phyloP scores from a whole-genome alignment of 345 rosid genomes.

The Alliaria petiolata region DNA sequence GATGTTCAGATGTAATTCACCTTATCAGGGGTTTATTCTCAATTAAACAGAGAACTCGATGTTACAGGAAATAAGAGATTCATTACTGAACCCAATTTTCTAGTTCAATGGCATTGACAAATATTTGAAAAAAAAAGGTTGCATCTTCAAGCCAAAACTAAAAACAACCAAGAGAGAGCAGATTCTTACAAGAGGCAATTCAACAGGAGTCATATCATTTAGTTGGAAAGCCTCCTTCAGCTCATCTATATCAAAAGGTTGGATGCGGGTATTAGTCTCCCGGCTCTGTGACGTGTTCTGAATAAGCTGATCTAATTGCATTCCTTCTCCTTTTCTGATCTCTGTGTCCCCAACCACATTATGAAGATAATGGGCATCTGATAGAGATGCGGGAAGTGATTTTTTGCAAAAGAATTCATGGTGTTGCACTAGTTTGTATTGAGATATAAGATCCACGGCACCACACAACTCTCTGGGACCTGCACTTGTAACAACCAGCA shows the following conservation, averaged over 20 bases:
- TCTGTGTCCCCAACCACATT: constrained; percentile 78
- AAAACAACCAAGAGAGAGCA: background rate
- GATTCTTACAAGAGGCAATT: constrained; percentile 58
- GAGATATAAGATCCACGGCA: constrained; percentile 80
- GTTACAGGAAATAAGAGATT: background rate
- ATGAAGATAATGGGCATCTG: constrained; percentile 75
- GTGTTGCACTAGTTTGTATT: constrained; percentile 63
- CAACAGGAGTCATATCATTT: constrained; percentile 59
- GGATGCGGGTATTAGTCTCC: constrained; percentile 47
- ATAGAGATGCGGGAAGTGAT: constrained; percentile 69
- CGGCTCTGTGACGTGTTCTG: constrained; percentile 41
- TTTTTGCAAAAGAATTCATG: constrained; percentile 85
- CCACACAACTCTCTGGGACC: constrained; percentile 84
- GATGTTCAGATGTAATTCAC: background rate
- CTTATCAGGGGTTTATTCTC: background rate
- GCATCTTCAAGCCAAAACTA: background rate
- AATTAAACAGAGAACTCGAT: background rate
- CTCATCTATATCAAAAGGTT: constrained; percentile 66
- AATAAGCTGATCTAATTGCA: constrained; percentile 80
- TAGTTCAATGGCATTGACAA: background rate
- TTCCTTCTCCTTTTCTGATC: constrained; percentile 88
- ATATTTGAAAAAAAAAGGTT: background rate
- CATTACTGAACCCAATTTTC: background rate
- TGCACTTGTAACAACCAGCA: constrained; percentile 24
- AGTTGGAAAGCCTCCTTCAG: constrained; percentile 77